Evolutionary conservation across 2,329 filamentous ascomycete genomes (phyloP).

Genomic region (Rutstroemia sp.): DNA sequence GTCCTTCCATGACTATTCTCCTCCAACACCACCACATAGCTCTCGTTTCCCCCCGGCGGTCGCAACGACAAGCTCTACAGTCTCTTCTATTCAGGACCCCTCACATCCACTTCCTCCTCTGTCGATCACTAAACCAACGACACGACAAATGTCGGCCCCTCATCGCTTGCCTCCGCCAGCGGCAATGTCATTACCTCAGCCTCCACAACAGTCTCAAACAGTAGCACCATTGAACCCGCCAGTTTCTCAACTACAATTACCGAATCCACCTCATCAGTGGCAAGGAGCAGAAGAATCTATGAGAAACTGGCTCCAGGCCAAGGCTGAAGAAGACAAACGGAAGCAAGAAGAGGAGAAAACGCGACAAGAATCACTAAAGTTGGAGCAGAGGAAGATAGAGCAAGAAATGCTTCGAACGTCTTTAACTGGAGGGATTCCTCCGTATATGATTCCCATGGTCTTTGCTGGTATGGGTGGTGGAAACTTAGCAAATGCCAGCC

Average conservation of each 20-base stretch:
- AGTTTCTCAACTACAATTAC: constrained; percentile 42
- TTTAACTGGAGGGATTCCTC: constrained; percentile 62
- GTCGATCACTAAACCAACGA: constrained; percentile 34
- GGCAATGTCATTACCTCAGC: constrained; percentile 51
- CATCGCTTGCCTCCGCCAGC: constrained; percentile 64
- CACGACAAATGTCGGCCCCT: constrained; percentile 59
- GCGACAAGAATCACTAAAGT: constrained; percentile 52
- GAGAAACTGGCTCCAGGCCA: constrained; percentile 64
- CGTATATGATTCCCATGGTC: constrained; percentile 66
- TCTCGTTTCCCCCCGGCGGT: constrained; percentile 35
- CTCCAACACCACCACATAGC: constrained; percentile 33
- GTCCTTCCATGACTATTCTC: constrained; percentile 41
- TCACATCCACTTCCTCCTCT: constrained; percentile 28
- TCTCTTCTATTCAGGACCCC: constrained; percentile 24
- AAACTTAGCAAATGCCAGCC: constrained; percentile 48
- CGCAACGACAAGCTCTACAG: constrained; percentile 28
- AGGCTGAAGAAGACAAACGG: constrained; percentile 65
- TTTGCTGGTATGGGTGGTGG: constrained; percentile 66
- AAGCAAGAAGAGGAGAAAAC: constrained; percentile 68
- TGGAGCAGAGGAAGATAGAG: constrained; percentile 68
- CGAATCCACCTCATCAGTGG: constrained; percentile 59
- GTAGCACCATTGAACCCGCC: constrained; percentile 32
- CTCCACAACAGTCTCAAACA: constrained; percentile 17
- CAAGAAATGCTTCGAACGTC: constrained; percentile 65
- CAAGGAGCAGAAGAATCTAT: constrained; percentile 63